Evolutionary conservation across 2,329 filamentous ascomycete genomes (phyloP).

Genomic region (Neophaeococcomyces aloes): DNA sequence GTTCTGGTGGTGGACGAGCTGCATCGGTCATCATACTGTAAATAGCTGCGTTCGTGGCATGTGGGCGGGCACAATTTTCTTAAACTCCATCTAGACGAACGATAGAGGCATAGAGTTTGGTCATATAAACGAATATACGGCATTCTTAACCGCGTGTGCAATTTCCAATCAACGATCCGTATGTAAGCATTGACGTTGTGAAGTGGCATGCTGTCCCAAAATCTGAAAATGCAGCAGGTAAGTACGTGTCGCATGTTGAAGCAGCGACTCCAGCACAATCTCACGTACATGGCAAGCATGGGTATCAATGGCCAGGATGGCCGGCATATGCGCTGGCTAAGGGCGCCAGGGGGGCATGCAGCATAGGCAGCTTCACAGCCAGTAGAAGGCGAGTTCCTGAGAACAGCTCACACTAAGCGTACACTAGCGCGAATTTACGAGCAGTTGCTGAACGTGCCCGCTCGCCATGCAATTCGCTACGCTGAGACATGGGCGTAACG

Average conservation of each 20-base stretch:
- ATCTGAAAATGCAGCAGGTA: too few relatives aligned
- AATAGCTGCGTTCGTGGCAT: too few relatives aligned
- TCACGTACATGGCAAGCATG: background rate
- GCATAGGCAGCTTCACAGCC: background rate
- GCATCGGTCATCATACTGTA: background rate
- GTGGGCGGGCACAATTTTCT: too few relatives aligned
- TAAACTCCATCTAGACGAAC: too few relatives aligned
- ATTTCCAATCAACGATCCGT: too few relatives aligned
- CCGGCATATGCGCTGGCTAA: slow-evolving; percentile 6
- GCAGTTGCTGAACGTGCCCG: background rate
- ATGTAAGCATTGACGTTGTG: too few relatives aligned
- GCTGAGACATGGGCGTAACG: slow-evolving; percentile 1
- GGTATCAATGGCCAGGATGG: background rate
- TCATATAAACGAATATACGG: too few relatives aligned
- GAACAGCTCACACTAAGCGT: slow-evolving; percentile 1
- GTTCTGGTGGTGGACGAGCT: background rate
- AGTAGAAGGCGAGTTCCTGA: slow-evolving; percentile 6
- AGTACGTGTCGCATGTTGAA: too few relatives aligned
- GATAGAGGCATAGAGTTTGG: too few relatives aligned
- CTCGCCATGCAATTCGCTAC: background rate
- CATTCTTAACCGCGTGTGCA: too few relatives aligned
- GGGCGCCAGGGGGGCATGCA: slow-evolving; percentile 1
- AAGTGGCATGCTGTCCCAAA: too few relatives aligned
- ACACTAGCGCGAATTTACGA: slow-evolving; percentile 1
- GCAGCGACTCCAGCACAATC: too few relatives aligned